phyloP scores from a whole-genome alignment of 164 flowering plant genomes.

The Malania oleifera region DNA sequence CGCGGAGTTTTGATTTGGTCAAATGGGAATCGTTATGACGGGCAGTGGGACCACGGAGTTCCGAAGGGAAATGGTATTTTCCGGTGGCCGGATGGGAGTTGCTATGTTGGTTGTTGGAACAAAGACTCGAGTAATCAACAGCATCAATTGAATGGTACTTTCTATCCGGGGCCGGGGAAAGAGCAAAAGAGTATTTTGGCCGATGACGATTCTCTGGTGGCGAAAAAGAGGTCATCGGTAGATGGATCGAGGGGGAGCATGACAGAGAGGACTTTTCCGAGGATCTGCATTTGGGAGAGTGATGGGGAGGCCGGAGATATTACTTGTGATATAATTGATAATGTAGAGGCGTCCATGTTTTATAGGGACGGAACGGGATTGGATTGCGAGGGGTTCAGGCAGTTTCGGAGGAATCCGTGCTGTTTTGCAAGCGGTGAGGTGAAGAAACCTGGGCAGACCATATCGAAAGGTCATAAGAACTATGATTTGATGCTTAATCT shows the following conservation, averaged over 20 bases:
- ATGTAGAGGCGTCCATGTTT: constrained; percentile 66
- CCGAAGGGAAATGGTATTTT: constrained; percentile 64
- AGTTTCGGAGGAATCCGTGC: constrained; percentile 44
- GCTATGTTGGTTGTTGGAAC: constrained; percentile 50
- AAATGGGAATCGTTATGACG: constrained; percentile 66
- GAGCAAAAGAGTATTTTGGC: constrained; percentile 12
- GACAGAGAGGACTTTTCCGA: constrained; percentile 49
- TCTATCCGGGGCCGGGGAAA: constrained; percentile 28
- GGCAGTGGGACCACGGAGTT: constrained; percentile 69
- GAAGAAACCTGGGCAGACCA: constrained; percentile 71
- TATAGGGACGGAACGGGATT: constrained; percentile 41
- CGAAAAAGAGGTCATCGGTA: constrained; percentile 56
- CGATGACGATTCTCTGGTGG: constrained; percentile 13
- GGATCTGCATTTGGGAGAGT: constrained; percentile 86
- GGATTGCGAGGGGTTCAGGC: constrained; percentile 31
- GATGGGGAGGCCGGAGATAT: constrained; percentile 90
- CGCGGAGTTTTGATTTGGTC: constrained; percentile 61
- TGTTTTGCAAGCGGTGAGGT: constrained; percentile 44
- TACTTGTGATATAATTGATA: constrained; percentile 82
- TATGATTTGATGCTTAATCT: constrained; percentile 83
- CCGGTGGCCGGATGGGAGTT: constrained; percentile 65
- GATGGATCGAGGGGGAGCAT: constrained; percentile 45
- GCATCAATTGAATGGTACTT: constrained; percentile 36
- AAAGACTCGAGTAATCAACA: constrained; percentile 28
- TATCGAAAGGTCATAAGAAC: constrained; percentile 77